phyloP scores from a whole-genome alignment of 2,329 filamentous ascomycete genomes.

The Dothiorella sarmentorum region DNA sequence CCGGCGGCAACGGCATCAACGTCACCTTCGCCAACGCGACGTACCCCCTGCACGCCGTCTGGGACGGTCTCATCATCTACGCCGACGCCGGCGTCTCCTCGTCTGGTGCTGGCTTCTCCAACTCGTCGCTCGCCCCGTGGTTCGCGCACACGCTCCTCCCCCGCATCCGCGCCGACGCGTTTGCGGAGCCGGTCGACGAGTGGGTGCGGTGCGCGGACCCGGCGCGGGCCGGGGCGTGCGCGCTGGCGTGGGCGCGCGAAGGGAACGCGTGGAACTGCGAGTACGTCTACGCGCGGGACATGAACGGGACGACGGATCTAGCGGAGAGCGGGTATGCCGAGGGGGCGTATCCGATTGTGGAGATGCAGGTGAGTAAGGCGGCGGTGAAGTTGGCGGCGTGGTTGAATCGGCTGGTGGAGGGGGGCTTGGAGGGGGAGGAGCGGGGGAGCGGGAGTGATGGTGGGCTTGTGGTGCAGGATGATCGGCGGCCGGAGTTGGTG shows the following conservation, averaged over 20 bases:
- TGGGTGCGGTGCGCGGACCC: conserved; percentile 39
- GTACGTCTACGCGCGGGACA: conserved; percentile 35
- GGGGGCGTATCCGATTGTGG: conserved; percentile 39
- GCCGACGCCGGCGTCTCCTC: conserved; percentile 34
- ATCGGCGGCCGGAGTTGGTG: not conserved
- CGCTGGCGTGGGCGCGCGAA: conserved; percentile 37
- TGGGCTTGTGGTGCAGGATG: conserved; percentile 24
- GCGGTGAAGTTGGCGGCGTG: conserved; percentile 38
- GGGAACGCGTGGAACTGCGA: conserved; percentile 40
- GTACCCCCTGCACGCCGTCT: conserved; percentile 40
- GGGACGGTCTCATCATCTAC: conserved; percentile 40
- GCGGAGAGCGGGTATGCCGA: conserved; percentile 36
- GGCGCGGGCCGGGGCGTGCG: conserved; percentile 31
- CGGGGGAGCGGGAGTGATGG: too few relatives aligned
- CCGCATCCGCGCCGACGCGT: conserved; percentile 35
- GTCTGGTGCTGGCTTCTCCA: conserved; percentile 36
- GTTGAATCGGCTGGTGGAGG: conserved; percentile 36
- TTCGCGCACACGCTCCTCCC: conserved; percentile 32
- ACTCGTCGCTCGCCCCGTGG: conserved; percentile 33
- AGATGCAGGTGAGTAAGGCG: conserved; percentile 42
- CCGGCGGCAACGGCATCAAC: conserved; percentile 38
- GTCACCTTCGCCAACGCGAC: conserved; percentile 35
- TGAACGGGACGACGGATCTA: conserved; percentile 34
- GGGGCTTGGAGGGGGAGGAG: conserved; percentile 19
- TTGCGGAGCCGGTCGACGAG: conserved; percentile 33